These are phyloP conservation scores for Ceratocystis cubensis DNA, from an alignment of 2,329 filamentous ascomycete genomes.

Conservation along the genomic window DNA sequence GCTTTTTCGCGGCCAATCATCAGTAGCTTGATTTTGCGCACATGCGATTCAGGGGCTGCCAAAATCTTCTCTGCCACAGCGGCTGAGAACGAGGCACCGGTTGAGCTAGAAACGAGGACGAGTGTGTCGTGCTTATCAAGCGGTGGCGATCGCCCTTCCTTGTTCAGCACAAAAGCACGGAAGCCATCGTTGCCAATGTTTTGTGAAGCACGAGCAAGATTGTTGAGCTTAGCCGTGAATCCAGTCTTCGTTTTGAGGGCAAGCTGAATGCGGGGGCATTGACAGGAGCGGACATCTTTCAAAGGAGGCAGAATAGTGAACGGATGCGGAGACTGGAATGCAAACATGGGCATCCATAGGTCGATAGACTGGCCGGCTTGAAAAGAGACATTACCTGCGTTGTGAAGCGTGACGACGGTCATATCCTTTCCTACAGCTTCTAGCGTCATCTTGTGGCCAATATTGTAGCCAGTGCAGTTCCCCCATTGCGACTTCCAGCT, in stretches of 20 bases:
- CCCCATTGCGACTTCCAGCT: slow-evolving; percentile 28
- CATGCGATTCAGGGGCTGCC: slow-evolving; percentile 33
- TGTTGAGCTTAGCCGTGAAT: slow-evolving; percentile 43
- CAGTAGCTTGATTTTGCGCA: slow-evolving; percentile 32
- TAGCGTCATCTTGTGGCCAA: slow-evolving; percentile 43
- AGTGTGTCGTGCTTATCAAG: slow-evolving; percentile 49
- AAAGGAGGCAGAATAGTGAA: slow-evolving; percentile 49
- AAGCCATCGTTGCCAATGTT: slow-evolving; percentile 26
- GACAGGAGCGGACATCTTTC: slow-evolving; percentile 37
- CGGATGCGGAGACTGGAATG: slow-evolving; percentile 43
- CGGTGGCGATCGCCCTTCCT: slow-evolving; percentile 42
- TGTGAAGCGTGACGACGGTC: slow-evolving; percentile 46
- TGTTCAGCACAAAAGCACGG: slow-evolving; percentile 42
- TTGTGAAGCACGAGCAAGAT: slow-evolving; percentile 32
- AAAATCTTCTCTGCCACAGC: slow-evolving; percentile 39
- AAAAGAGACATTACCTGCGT: slow-evolving; percentile 45
- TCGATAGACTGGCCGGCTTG: slow-evolving; percentile 47
- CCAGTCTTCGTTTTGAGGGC: slow-evolving; percentile 45
- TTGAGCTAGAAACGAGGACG: slow-evolving; percentile 48
- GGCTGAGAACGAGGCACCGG: slow-evolving; percentile 48
- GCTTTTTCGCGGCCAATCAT: slow-evolving; percentile 43
- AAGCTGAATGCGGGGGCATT: slow-evolving; percentile 48
- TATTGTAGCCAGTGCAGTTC: slow-evolving; percentile 33
- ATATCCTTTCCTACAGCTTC: slow-evolving; percentile 40
- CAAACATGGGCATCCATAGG: slow-evolving; percentile 45